Conservation (phyloP, 768 basidiomycete species). For the Rhodotorula graminis region DNA sequence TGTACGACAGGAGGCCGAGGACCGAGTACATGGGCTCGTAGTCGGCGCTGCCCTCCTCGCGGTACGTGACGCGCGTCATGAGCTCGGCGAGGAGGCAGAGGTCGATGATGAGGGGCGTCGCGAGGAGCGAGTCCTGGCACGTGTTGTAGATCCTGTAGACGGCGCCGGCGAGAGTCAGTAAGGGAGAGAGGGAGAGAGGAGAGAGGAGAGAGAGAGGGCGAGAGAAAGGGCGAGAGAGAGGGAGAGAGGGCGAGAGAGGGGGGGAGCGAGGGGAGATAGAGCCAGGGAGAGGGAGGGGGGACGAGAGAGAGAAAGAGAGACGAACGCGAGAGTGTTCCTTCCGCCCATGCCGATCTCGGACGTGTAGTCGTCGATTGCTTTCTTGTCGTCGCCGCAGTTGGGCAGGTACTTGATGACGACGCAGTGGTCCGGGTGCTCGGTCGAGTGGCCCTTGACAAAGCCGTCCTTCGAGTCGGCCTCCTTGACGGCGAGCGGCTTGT, state of each 20-base stretch:
- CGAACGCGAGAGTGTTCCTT: conserved; percentile 72
- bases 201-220: background rate
- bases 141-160: conserved; percentile 69
- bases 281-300: too few relatives aligned
- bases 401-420: conserved; percentile 61
- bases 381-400: conserved; percentile 93
- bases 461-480: conserved; percentile 50
- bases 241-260: too few relatives aligned
- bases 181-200: conserved; percentile 49
- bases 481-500: conserved; percentile 59
- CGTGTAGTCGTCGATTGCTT: conserved; percentile 99
- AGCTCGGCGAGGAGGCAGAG: conserved; percentile 88
- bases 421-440: conserved; percentile 95
- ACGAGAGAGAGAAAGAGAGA: too few relatives aligned
- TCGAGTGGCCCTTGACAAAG: conserved; percentile 48
- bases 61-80: conserved; percentile 86
- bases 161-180: background rate
- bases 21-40: conserved; percentile 85
- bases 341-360: conserved; percentile 95
- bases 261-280: too few relatives aligned
- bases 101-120: conserved; percentile 92
- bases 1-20: conserved; percentile 86
- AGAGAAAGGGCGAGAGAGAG: too few relatives aligned
- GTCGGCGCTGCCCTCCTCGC: conserved; percentile 52
- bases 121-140: conserved; percentile 92